Conservation (phyloP, 2,329 filamentous ascomycete genomes). For the Sarocladiaceae sp. region DNA sequence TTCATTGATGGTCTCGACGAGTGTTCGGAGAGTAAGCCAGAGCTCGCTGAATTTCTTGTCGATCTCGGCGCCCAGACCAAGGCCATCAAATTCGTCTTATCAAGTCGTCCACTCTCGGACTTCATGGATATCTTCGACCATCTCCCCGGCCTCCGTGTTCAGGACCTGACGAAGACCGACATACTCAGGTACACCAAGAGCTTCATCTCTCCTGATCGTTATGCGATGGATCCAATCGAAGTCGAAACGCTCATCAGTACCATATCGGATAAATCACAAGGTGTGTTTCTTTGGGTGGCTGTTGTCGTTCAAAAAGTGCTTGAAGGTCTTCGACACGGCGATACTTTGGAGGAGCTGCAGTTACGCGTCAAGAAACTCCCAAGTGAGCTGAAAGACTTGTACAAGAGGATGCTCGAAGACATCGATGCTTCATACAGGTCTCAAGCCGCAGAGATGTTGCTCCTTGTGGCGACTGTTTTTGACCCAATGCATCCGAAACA, state of each 20-base stretch:
- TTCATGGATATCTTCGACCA: conserved; percentile 9
- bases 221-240: conserved; percentile 4
- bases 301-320: conserved; percentile 9
- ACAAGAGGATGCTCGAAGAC: conserved; percentile 9
- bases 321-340: conserved; percentile 8
- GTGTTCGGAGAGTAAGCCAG: conserved; percentile 10
- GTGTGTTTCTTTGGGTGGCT: conserved; percentile 13
- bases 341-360: conserved; percentile 1
- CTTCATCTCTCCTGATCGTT: neutral
- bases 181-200: neutral
- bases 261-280: neutral
- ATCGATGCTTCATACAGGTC: conserved; percentile 8
- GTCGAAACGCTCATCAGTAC: neutral
- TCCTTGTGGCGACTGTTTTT: neutral
- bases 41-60: neutral
- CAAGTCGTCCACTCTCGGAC: conserved; percentile 21
- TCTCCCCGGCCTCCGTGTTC: neutral
- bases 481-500: conserved; percentile 1
- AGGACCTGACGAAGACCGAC: neutral
- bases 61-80: neutral
- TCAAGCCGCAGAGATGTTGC: conserved; percentile 9
- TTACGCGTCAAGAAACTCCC: conserved; percentile 4
- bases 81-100: conserved; percentile 22
- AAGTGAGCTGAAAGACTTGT: conserved; percentile 7
- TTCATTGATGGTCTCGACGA: conserved; percentile 22